Percentiles rank a stretch among this genome's conserved stretches.
Conservation (phyloP, 75 land plant species). For the Chamaecyparis obtusa region DNA sequence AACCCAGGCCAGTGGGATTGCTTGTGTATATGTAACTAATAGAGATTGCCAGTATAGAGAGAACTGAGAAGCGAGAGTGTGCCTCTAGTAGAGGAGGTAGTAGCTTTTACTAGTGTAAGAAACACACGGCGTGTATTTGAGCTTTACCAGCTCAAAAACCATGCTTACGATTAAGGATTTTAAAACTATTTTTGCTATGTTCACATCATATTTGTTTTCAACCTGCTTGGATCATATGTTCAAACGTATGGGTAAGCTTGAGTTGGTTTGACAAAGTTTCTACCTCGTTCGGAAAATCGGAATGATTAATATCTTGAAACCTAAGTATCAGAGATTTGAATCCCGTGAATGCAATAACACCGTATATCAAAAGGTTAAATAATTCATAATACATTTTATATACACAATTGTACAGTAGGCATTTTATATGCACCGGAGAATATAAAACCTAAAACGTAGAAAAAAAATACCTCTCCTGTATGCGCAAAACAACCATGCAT, state of each 20-base stretch:
- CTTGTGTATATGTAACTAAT: neutral
- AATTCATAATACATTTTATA: neutral
- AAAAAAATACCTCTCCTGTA: neutral
- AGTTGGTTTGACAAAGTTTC: neutral
- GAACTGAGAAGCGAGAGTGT: neutral
- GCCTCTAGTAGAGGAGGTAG: neutral
- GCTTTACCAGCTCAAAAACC: neutral
- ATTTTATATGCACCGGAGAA: neutral
- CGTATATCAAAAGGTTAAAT: neutral
- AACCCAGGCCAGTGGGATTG: neutral
- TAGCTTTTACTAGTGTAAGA: neutral
- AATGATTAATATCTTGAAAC: neutral
- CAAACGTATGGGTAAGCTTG: neutral
- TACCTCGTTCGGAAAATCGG: neutral
- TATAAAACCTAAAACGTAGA: neutral
- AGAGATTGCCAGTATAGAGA: neutral
- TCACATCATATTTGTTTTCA: neutral
- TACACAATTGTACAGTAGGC: neutral
- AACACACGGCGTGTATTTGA: neutral
- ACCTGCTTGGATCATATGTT: neutral
- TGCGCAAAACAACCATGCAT: constrained; percentile 52
- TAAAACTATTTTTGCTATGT: neutral
- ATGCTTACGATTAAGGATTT: neutral
- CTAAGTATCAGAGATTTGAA: neutral
- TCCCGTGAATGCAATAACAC: neutral